phyloP scores from a whole-genome alignment of 1,139 yeast genomes.

The Neolecta irregularis region DNA sequence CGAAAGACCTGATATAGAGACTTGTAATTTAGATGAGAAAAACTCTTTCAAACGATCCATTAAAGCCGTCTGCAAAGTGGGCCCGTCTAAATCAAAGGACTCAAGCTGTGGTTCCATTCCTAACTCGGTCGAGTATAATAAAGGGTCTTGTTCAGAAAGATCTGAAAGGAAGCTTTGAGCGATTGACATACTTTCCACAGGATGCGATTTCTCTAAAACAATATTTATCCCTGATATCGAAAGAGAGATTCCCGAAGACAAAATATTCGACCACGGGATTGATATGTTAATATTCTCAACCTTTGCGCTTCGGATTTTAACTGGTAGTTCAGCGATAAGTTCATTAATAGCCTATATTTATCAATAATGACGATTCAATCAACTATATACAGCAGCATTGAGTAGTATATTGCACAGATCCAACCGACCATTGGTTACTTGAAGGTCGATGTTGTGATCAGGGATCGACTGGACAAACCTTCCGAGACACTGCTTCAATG shows the following conservation, averaged over 20 bases:
- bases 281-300: conserved; percentile 4
- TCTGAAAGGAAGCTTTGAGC: too few relatives aligned
- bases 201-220: too few relatives aligned
- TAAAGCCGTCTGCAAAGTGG: too few relatives aligned
- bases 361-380: not conserved
- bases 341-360: conserved; percentile 3
- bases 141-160: too few relatives aligned
- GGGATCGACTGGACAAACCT: conserved; percentile 4
- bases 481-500: conserved; percentile 2
- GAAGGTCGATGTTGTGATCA: conserved; percentile 5
- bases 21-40: too few relatives aligned
- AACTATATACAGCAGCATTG: conserved; percentile 6
- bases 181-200: too few relatives aligned
- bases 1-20: too few relatives aligned
- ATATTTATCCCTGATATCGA: conserved; percentile 3
- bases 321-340: conserved; percentile 1
- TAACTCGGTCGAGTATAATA: too few relatives aligned
- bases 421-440: conserved; percentile 4
- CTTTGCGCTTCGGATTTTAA: conserved; percentile 2
- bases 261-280: conserved; percentile 7
- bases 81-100: too few relatives aligned
- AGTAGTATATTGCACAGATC: conserved; percentile 5
- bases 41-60: too few relatives aligned
- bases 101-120: too few relatives aligned
- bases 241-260: conserved; percentile 4